Base-by-base conservation (phyloP, 148 eudicot species). In the Pouteria glomerata region DNA sequence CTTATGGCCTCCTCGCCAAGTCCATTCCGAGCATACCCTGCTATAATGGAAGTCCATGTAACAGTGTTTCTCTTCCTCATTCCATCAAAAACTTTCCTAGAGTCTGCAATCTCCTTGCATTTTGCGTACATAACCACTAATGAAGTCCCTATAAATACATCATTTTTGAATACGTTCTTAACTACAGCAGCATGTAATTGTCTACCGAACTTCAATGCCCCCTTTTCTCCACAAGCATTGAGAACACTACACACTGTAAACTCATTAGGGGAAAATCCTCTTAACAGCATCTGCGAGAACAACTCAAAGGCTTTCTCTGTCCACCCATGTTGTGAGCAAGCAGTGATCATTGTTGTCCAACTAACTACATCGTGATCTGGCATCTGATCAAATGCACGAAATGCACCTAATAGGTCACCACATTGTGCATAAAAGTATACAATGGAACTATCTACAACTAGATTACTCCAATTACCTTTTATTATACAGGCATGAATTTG, bases 261-360 rank as follows among this genome's bases (percentile, higher is more conserved):
- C 68, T 89, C 90, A 68, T 93, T 93, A 0, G 95, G 92, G 30
- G 81, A 48, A 71, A 84, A 78, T 19, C 89, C 89, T 53, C 80
- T 80, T 24, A 68, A 70, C 23, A 87, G 45, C 96, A 93, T 90
- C 64, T 58, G 57, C 1, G 81, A 76, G 55, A 88, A 83, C 78
- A 89, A 45, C 6, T 55, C 44, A 58, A 90, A 79, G 37, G 89
- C 94, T 60, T 85, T 77, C 55, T 83, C 50, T 29, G 85, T 82
- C 69, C 56, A 52, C 30, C 89, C 87, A 74, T 81, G 86, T 69
- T 84, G 95, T 30, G 95, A 80, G 78, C 90, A 90, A 42, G 88
- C 85, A 34, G 87, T 84, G 63, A 93, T 90, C 77, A 93, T 78
- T 12, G 97, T 87, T 3, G 97, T 93, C 98, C 98, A 93, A 70